These are phyloP conservation scores for Aureobasidium sp. DNA, from an alignment of 2,329 filamentous ascomycete genomes.

Conservation along the genomic window DNA sequence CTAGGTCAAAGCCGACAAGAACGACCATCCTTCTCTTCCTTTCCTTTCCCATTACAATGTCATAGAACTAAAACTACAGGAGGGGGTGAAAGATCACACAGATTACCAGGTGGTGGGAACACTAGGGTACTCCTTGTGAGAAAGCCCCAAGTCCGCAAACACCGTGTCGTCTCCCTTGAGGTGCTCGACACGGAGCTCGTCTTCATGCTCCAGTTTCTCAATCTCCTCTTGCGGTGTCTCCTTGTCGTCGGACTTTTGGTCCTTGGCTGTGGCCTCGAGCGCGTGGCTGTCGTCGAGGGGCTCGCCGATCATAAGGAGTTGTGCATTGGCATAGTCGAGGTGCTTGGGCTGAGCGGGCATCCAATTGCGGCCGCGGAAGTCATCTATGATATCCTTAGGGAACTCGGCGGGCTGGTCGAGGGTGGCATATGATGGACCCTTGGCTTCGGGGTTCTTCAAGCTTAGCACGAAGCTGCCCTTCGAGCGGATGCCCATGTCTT, in stretches of 20 bases:
- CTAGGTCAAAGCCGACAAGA: neutral
- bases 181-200: conserved; percentile 57
- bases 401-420: conserved; percentile 61
- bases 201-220: conserved; percentile 67
- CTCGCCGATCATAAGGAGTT: conserved; percentile 73
- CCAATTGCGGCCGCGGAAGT: conserved; percentile 69
- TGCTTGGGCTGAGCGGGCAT: conserved; percentile 63
- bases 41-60: neutral
- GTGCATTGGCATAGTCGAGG: conserved; percentile 64
- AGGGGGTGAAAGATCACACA: neutral
- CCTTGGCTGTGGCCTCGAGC: conserved; percentile 48
- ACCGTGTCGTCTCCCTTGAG: conserved; percentile 53
- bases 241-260: conserved; percentile 47
- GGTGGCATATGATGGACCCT: conserved; percentile 54
- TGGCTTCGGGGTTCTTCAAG: conserved; percentile 68
- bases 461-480: conserved; percentile 72
- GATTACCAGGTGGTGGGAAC: conserved; percentile 53
- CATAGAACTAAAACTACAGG: neutral
- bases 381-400: conserved; percentile 61
- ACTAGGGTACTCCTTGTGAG: conserved; percentile 56
- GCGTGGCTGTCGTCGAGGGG: conserved; percentile 49
- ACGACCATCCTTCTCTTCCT: neutral
- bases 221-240: conserved; percentile 62
- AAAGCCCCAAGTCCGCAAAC: conserved; percentile 52
- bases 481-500: conserved; percentile 61